Percentiles rank a stretch among this genome's conserved stretches.
These are phyloP conservation scores for Chytriomyces sp. DNA, from an alignment of 192 early-diverging fungal species.

Conservation along the genomic window DNA sequence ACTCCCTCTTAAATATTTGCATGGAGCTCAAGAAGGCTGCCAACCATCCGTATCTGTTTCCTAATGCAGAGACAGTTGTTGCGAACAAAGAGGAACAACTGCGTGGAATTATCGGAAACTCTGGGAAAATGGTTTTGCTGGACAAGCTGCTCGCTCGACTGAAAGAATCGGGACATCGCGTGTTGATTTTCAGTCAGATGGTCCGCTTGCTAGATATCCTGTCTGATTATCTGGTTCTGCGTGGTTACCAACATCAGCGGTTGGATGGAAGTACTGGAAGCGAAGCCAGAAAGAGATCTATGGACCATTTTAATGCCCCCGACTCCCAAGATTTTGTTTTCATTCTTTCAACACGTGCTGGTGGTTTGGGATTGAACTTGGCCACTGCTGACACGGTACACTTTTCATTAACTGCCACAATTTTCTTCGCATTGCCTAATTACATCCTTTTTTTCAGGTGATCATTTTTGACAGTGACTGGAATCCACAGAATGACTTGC, in stretches of 20 bases:
- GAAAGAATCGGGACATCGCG: slow-evolving; percentile 90
- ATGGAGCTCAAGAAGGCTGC: slow-evolving; percentile 97
- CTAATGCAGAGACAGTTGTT: slow-evolving; percentile 46
- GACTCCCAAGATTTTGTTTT: slow-evolving; percentile 94
- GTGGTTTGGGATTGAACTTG: slow-evolving; percentile 95
- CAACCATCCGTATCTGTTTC: slow-evolving; percentile 89
- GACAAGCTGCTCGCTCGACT: slow-evolving; percentile 93
- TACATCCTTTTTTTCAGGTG: background rate
- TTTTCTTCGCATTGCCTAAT: background rate
- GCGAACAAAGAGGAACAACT: slow-evolving; percentile 73
- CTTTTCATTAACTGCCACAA: background rate
- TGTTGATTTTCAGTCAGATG: slow-evolving; percentile 98
- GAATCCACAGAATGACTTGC: slow-evolving; percentile 96
- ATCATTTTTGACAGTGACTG: slow-evolving; percentile 86
- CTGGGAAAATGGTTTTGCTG: slow-evolving; percentile 97
- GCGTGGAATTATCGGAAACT: slow-evolving; percentile 82
- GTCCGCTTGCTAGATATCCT: slow-evolving; percentile 96
- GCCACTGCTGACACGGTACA: slow-evolving; percentile 93
- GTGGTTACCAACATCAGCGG: slow-evolving; percentile 88
- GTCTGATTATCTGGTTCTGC: slow-evolving; percentile 87
- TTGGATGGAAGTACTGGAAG: slow-evolving; percentile 90
- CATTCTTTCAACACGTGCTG: slow-evolving; percentile 94
- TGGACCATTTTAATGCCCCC: slow-evolving; percentile 97
- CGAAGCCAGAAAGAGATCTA: slow-evolving; percentile 91
- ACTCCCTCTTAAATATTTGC: slow-evolving; percentile 88